phyloP scores from a whole-genome alignment of 2,329 filamentous ascomycete genomes.

The Paracoccidioides lutzii region DNA sequence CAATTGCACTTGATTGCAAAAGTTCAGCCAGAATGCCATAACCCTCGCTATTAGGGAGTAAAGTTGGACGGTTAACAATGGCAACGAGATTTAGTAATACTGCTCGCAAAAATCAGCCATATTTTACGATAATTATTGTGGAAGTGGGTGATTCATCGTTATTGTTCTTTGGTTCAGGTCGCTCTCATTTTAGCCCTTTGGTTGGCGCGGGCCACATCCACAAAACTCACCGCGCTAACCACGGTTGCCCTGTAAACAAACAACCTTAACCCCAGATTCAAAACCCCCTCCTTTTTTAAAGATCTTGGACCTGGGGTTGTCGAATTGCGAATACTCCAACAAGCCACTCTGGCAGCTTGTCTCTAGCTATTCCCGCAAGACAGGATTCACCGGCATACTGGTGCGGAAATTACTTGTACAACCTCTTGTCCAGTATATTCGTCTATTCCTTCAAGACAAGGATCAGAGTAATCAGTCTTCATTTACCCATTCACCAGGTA shows the following conservation, averaged over 20 bases:
- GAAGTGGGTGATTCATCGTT: too few species aligned
- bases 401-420: neutral
- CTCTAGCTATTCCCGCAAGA: neutral
- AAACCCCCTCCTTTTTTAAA: neutral
- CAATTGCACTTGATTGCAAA: too few species aligned
- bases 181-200: neutral
- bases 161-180: too few species aligned
- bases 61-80: too few species aligned
- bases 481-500: neutral
- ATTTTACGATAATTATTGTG: neutral
- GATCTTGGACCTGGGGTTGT: neutral
- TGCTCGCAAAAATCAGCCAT: neutral
- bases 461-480: neutral
- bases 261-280: neutral
- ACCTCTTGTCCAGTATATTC: neutral
- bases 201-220: neutral
- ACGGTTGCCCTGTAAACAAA: conserved; percentile 1
- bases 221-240: neutral
- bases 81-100: neutral
- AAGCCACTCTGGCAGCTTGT: neutral
- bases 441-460: too few species aligned
- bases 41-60: neutral
- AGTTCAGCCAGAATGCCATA: too few species aligned
- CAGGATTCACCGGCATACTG: neutral
- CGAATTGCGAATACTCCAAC: neutral